These are phyloP conservation scores for Purshia tridentata DNA, from an alignment of 306 rosid genomes.

Conservation along the genomic window DNA sequence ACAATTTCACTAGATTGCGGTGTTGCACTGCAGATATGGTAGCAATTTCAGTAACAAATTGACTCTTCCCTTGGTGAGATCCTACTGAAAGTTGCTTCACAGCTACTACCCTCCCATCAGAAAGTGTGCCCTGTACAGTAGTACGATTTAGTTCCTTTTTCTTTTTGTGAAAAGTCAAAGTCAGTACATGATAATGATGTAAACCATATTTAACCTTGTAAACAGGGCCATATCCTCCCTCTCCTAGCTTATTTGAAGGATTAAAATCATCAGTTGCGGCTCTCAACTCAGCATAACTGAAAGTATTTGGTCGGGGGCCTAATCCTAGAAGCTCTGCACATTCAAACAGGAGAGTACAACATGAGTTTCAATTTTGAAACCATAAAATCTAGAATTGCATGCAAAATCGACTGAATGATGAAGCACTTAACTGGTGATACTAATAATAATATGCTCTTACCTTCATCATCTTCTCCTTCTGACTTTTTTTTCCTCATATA, in stretches of 20 bases:
- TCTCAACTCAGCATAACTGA: constrained; percentile 25
- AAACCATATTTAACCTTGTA: constrained; percentile 17
- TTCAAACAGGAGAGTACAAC: neutral
- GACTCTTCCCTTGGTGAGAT: constrained; percentile 32
- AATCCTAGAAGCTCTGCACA: constrained; percentile 21
- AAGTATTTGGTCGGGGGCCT: constrained; percentile 26
- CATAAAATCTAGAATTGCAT: neutral
- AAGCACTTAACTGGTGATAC: neutral
- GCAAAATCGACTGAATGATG: neutral
- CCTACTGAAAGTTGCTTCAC: constrained; percentile 35
- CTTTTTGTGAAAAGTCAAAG: neutral
- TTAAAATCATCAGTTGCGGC: constrained; percentile 31
- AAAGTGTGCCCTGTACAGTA: constrained; percentile 30
- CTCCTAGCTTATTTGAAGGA: constrained; percentile 34
- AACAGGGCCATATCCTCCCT: constrained; percentile 38
- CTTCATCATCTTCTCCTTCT: constrained; percentile 13
- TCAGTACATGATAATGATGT: neutral
- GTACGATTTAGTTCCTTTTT: neutral
- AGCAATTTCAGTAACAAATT: constrained; percentile 35
- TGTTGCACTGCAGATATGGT: constrained; percentile 33
- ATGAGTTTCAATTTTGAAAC: neutral
- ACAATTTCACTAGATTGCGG: constrained; percentile 33
- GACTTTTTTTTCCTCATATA: constrained; percentile 10
- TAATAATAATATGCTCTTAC: neutral
- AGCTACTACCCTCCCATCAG: constrained; percentile 36